Conservation (phyloP, 2,329 filamentous ascomycete genomes). For the Neoarthrinium moseri region DNA sequence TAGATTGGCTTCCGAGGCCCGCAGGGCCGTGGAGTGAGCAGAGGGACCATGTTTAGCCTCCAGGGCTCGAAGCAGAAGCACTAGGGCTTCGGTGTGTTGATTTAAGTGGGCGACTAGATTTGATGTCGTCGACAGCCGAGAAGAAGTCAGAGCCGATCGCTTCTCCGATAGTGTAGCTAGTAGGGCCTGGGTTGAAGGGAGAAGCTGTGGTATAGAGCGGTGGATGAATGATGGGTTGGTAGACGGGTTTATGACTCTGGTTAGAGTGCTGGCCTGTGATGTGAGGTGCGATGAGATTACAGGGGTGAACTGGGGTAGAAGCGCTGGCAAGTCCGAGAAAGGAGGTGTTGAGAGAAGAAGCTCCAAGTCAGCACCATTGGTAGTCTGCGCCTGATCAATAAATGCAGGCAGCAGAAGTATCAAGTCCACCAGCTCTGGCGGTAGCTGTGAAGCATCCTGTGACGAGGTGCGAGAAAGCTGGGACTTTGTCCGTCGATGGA, state of each 20-base stretch:
- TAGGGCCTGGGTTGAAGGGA: slow-evolving; percentile 37
- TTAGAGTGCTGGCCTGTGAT: slow-evolving; percentile 44
- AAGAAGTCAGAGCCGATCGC: slow-evolving; percentile 30
- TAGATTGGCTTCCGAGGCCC: slow-evolving; percentile 43
- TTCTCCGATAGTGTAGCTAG: slow-evolving; percentile 27
- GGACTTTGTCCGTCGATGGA: slow-evolving; percentile 21
- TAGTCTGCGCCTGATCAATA: slow-evolving; percentile 33
- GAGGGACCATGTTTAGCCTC: slow-evolving; percentile 55
- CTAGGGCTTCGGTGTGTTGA: slow-evolving; percentile 36
- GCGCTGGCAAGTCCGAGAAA: slow-evolving; percentile 43
- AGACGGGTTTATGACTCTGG: slow-evolving; percentile 45
- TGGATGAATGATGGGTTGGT: slow-evolving; percentile 59
- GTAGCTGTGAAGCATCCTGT: slow-evolving; percentile 26
- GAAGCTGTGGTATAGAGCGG: slow-evolving; percentile 51
- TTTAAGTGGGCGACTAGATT: slow-evolving; percentile 37
- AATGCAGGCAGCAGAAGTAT: slow-evolving; percentile 54
- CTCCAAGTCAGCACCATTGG: slow-evolving; percentile 33
- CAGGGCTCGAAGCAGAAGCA: slow-evolving; percentile 45
- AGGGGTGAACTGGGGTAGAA: slow-evolving; percentile 46
- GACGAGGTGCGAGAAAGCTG: slow-evolving; percentile 16
- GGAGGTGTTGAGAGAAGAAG: slow-evolving; percentile 51
- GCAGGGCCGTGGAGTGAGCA: slow-evolving; percentile 50
- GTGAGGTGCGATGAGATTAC: slow-evolving; percentile 51
- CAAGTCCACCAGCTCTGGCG: slow-evolving; percentile 49
- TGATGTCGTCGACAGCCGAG: slow-evolving; percentile 38